A percentile compares a stretch with the other conserved stretches of the same genome.
Evolutionary conservation across 2,329 filamentous ascomycete species (phyloP).

Genomic region (Trichoderma sp.): DNA sequence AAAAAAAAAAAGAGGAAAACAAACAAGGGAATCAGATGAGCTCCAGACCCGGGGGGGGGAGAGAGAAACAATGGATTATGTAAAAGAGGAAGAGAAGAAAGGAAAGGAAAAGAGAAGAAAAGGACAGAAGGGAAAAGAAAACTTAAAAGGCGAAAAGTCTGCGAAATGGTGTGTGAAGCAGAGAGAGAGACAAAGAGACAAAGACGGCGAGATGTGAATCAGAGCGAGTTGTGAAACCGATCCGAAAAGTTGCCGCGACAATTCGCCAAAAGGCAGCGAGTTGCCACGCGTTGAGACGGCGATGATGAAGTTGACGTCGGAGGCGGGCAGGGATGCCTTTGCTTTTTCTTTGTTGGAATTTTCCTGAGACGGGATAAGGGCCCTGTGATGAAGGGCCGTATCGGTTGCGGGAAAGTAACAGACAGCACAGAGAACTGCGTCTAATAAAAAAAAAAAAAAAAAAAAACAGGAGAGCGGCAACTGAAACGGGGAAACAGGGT

Average conservation of each 20-base stretch:
- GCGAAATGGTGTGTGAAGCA: background rate
- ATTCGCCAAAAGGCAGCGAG: background rate
- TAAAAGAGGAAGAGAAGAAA: background rate
- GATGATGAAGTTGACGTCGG: background rate
- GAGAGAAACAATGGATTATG: background rate
- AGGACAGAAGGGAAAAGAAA: background rate
- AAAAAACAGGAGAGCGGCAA: background rate
- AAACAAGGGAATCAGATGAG: background rate
- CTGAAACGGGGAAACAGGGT: background rate
- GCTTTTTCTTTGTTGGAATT: background rate
- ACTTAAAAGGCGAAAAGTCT: too few species aligned
- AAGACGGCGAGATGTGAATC: constrained; percentile 1
- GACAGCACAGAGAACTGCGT: background rate
- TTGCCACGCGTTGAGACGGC: constrained; percentile 14
- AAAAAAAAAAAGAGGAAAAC: background rate
- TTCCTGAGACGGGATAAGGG: background rate
- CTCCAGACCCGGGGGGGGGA: background rate
- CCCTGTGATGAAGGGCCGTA: background rate
- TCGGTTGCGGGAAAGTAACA: background rate
- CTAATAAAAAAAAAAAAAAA: background rate
- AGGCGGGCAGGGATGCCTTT: background rate
- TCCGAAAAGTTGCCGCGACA: constrained; percentile 11
- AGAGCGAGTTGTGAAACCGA: constrained; percentile 12
- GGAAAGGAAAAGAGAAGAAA: background rate
- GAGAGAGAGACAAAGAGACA: background rate